Evolutionary conservation across 2,329 filamentous ascomycete species (phyloP).

Genomic region (Aspergillus brasiliensis): DNA sequence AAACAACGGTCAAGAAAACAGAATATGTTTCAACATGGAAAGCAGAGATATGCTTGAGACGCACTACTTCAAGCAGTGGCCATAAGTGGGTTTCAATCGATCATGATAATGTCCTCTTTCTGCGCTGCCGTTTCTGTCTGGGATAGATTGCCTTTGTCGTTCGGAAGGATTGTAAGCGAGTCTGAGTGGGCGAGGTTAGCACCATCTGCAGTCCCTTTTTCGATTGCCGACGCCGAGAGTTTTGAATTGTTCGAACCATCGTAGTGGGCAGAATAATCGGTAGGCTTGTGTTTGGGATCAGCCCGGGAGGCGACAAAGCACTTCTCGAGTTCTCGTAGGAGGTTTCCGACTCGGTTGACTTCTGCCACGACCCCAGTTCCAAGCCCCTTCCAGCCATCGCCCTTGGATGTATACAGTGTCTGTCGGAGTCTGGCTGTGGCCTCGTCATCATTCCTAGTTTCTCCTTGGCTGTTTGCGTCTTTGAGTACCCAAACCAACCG

Average conservation of each 20-base stretch:
- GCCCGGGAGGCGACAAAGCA: constrained; percentile 25
- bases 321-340: constrained; percentile 36
- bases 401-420: constrained; percentile 38
- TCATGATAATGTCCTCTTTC: constrained; percentile 39
- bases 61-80: not conserved
- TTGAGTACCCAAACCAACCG: constrained; percentile 40
- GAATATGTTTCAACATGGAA: not conserved
- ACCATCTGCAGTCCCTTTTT: not conserved
- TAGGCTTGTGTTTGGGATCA: not conserved
- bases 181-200: not conserved
- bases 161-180: not conserved
- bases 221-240: not conserved
- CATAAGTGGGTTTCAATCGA: constrained; percentile 29
- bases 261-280: not conserved
- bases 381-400: constrained; percentile 44
- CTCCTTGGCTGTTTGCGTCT: constrained; percentile 25
- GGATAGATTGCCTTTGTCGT: constrained; percentile 4
- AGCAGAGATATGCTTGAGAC: not conserved
- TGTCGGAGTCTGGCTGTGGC: constrained; percentile 30
- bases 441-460: constrained; percentile 20
- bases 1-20: not conserved
- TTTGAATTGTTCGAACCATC: not conserved
- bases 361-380: constrained; percentile 41
- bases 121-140: constrained; percentile 4
- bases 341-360: constrained; percentile 33